A percentile compares a stretch with the other conserved stretches of the same genome.
These are phyloP conservation scores for Pseudozyma sp. DNA, from an alignment of 1,284 basidiomycete species.

Conservation along the genomic window DNA sequence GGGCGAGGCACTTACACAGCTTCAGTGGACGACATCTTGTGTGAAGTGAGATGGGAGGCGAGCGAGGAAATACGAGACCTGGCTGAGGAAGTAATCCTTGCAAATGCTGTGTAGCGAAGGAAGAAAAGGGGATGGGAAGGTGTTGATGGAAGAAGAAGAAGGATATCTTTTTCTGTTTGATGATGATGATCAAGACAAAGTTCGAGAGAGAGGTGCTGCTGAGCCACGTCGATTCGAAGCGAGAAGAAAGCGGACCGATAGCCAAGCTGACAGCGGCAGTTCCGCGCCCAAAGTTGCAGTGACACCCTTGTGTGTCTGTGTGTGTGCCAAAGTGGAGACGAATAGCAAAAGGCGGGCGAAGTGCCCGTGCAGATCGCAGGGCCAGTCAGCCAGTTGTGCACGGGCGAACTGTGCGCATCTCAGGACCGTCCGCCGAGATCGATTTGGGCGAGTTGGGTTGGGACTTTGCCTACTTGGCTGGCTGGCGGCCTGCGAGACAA, in stretches of 20 bases:
- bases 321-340: too few species aligned
- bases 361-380: slow-evolving; percentile 4
- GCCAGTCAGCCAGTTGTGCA: slow-evolving; percentile 3
- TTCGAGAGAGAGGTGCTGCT: slow-evolving; percentile 13
- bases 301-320: not conserved
- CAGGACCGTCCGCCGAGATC: slow-evolving; percentile 21
- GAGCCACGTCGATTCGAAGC: not conserved
- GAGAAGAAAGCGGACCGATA: slow-evolving; percentile 39
- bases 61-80: slow-evolving; percentile 42
- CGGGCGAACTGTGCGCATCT: slow-evolving; percentile 1
- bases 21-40: slow-evolving; percentile 50
- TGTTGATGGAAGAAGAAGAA: slow-evolving; percentile 15
- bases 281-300: slow-evolving; percentile 2
- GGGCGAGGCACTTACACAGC: slow-evolving; percentile 48
- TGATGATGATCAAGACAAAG: slow-evolving; percentile 12
- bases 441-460: slow-evolving; percentile 12
- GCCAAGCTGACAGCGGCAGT: slow-evolving; percentile 15
- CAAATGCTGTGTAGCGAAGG: slow-evolving; percentile 32
- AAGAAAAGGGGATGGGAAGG: slow-evolving; percentile 15
- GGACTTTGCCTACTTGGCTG: not conserved
- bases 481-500: slow-evolving; percentile 6
- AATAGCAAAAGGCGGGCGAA: slow-evolving; percentile 2
- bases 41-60: slow-evolving; percentile 36
- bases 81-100: slow-evolving; percentile 47
- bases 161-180: slow-evolving; percentile 1